Conservation (phyloP, 2,329 filamentous ascomycete genomes). For the Sporothrix euskadiensis region DNA sequence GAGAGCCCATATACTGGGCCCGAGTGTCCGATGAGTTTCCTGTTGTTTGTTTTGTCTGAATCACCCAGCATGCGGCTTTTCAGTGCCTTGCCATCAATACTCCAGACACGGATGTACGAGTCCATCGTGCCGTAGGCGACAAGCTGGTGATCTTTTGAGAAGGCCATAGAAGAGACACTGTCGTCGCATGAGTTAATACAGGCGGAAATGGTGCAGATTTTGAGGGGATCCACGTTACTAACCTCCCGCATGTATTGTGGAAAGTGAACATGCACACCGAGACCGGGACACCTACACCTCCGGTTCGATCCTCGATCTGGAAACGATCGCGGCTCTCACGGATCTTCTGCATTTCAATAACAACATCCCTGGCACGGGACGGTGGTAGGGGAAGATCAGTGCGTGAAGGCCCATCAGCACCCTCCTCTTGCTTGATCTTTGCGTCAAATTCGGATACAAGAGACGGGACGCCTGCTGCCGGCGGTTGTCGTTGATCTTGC, state of each 20-base stretch:
- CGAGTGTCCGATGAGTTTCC: slow-evolving; percentile 82
- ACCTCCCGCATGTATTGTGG: slow-evolving; percentile 93
- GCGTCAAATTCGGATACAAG: slow-evolving; percentile 86
- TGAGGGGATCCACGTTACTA: slow-evolving; percentile 39
- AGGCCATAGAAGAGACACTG: slow-evolving; percentile 89
- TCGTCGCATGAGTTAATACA: neutral
- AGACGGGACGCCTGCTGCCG: slow-evolving; percentile 66
- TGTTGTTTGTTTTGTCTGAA: slow-evolving; percentile 63
- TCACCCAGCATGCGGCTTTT: slow-evolving; percentile 63
- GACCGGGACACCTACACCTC: slow-evolving; percentile 77
- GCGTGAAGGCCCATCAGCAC: slow-evolving; percentile 76
- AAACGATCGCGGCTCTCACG: slow-evolving; percentile 92
- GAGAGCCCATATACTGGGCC: slow-evolving; percentile 86
- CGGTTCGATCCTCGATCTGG: slow-evolving; percentile 79
- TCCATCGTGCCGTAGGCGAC: slow-evolving; percentile 88
- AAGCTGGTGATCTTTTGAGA: slow-evolving; percentile 85
- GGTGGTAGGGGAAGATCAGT: slow-evolving; percentile 82
- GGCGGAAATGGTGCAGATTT: neutral
- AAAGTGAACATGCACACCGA: slow-evolving; percentile 98
- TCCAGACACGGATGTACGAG: slow-evolving; percentile 95
- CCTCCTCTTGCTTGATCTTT: slow-evolving; percentile 85
- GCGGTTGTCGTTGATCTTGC: slow-evolving; percentile 76
- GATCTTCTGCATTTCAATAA: slow-evolving; percentile 91
- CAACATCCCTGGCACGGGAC: slow-evolving; percentile 83
- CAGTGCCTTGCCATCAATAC: slow-evolving; percentile 79